phyloP scores from a whole-genome alignment of 2,329 filamentous ascomycete species.

The Fusarium nanum region DNA sequence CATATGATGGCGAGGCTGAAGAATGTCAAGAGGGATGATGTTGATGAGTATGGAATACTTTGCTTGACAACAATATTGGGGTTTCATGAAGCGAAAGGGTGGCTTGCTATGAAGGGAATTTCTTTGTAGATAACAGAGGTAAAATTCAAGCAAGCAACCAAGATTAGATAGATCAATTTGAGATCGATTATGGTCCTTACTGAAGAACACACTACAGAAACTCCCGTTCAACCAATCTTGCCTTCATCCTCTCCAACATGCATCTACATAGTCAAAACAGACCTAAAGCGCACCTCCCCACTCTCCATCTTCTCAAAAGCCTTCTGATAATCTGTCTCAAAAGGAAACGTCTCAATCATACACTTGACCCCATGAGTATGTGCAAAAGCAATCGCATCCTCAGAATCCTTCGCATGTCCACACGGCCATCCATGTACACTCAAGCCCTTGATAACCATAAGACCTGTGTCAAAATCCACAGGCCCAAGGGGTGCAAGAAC shows the following conservation, averaged over 20 bases:
- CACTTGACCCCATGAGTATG: slow-evolving; percentile 57
- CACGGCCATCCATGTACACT: slow-evolving; percentile 73
- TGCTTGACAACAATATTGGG: not conserved
- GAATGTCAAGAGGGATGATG: not conserved
- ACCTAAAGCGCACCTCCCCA: slow-evolving; percentile 59
- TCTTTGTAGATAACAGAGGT: not conserved
- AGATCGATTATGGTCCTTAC: not conserved
- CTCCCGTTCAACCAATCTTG: too few relatives aligned
- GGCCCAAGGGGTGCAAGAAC: slow-evolving; percentile 57
- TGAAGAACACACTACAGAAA: too few relatives aligned
- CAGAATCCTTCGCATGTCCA: slow-evolving; percentile 70
- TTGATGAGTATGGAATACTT: slow-evolving; percentile 4
- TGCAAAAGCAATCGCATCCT: slow-evolving; percentile 74
- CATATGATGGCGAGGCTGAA: not conserved
- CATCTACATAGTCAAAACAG: slow-evolving; percentile 50
- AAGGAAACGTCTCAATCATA: slow-evolving; percentile 71
- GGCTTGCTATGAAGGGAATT: not conserved
- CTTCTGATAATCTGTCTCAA: slow-evolving; percentile 59
- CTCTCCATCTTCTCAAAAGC: slow-evolving; percentile 57
- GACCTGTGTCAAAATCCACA: slow-evolving; percentile 56
- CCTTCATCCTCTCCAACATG: too few relatives aligned
- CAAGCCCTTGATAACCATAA: slow-evolving; percentile 62
- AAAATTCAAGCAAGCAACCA: not conserved
- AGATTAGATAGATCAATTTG: rapidly evolving
- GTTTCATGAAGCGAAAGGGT: slow-evolving; percentile 1